Evolutionary conservation across 2,329 filamentous ascomycete species (phyloP).

Genomic region (Scedosporium apiospermum): DNA sequence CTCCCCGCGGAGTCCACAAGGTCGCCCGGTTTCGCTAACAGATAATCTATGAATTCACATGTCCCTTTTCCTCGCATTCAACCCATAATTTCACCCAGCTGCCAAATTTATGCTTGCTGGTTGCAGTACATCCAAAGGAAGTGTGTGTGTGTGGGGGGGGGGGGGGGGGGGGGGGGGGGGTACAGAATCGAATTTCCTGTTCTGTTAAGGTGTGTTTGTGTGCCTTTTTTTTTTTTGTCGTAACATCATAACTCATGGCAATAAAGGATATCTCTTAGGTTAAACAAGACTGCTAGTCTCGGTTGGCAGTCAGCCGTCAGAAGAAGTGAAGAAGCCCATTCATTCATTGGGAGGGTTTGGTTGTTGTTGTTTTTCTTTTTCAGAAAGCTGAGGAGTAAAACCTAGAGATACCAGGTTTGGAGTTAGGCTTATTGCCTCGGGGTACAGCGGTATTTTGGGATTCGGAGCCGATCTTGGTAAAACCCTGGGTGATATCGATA

Average conservation of each 20-base stretch:
- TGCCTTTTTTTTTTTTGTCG: slow-evolving; percentile 7
- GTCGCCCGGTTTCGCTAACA: not conserved
- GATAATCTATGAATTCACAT: slow-evolving; percentile 1
- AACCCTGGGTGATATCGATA: slow-evolving; percentile 66
- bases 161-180: no score
- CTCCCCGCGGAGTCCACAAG: not conserved
- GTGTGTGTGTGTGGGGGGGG: not conserved
- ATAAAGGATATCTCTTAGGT: slow-evolving; percentile 4
- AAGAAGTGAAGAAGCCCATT: not conserved
- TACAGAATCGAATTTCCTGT: not conserved
- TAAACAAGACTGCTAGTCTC: not conserved
- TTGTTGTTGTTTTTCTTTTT: not conserved
- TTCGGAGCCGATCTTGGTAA: slow-evolving; percentile 58
- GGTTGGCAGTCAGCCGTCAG: not conserved
- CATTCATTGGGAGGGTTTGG: not conserved
- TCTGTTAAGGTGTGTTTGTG: not conserved
- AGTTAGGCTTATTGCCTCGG: slow-evolving; percentile 15
- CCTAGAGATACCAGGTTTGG: slow-evolving; percentile 21
- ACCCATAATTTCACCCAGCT: not conserved
- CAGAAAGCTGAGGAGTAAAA: slow-evolving; percentile 3
- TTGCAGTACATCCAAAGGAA: not conserved
- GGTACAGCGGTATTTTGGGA: slow-evolving; percentile 16
- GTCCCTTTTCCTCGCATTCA: not conserved
- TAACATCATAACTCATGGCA: slow-evolving; percentile 13
- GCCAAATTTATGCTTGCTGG: not conserved